phyloP scores from a whole-genome alignment of 2,329 filamentous ascomycete species.

The Aspergillus transmontanensis region DNA sequence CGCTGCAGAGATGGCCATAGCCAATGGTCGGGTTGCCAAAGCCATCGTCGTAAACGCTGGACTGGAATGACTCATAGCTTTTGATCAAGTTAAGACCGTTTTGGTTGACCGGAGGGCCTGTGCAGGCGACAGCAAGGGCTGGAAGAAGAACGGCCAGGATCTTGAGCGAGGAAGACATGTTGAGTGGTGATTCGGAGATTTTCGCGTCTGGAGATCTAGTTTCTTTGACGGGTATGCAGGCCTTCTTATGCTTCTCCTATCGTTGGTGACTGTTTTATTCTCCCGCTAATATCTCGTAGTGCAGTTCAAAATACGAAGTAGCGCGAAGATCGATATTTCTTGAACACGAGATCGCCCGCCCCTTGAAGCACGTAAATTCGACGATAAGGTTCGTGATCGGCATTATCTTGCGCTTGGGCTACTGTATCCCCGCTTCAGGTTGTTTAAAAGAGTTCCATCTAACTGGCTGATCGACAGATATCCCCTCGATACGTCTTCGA shows the following conservation, averaged over 20 bases:
- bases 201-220: neutral
- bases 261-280: neutral
- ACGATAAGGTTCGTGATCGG: neutral
- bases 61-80: conserved; percentile 40
- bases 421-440: neutral
- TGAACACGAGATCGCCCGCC: neutral
- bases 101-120: conserved; percentile 32
- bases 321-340: neutral
- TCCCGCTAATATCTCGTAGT: neutral
- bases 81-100: conserved; percentile 42
- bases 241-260: neutral
- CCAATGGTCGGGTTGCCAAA: conserved; percentile 53
- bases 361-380: neutral
- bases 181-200: neutral
- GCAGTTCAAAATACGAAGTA: neutral
- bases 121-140: conserved; percentile 14
- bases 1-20: conserved; percentile 54
- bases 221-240: neutral
- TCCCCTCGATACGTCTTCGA: neutral
- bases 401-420: neutral
- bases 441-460: neutral
- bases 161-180: conserved; percentile 9
- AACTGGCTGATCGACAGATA: neutral
- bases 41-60: conserved; percentile 41
- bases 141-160: conserved; percentile 8